Evolutionary conservation across 768 basidiomycete genomes (phyloP).

Genomic region (Amanita rimosa): DNA sequence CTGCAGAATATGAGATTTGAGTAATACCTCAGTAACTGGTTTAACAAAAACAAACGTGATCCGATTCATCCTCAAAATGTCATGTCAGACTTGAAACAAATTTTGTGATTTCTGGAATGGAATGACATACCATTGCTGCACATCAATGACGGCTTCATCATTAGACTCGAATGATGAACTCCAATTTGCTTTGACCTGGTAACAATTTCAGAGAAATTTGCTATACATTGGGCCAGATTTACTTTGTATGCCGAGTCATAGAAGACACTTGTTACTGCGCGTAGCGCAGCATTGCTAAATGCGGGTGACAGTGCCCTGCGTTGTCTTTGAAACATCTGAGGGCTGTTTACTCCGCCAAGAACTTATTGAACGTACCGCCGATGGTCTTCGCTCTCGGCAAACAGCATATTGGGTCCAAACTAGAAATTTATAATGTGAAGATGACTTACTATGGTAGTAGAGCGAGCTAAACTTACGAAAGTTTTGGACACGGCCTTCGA

Average conservation of each 20-base stretch:
- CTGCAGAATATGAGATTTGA: conserved; percentile 15
- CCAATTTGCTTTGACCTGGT: conserved; percentile 21
- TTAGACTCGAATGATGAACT: conserved; percentile 13
- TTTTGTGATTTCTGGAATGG: neutral
- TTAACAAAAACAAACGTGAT: conserved; percentile 21
- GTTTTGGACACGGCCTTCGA: conserved; percentile 24
- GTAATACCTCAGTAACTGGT: no score
- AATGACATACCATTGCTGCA: conserved; percentile 30
- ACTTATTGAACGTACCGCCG: conserved; percentile 19
- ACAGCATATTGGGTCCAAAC: conserved; percentile 30
- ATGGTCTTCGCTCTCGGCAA: conserved; percentile 34
- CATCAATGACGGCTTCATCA: conserved; percentile 27
- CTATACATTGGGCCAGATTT: neutral
- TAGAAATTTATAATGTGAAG: conserved; percentile 4
- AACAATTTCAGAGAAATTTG: conserved; percentile 2
- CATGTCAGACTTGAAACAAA: neutral
- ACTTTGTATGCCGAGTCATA: conserved; percentile 34
- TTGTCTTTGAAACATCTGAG: conserved; percentile 20
- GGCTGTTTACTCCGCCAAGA: neutral
- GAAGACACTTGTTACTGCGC: no score
- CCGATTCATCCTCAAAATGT: conserved; percentile 27
- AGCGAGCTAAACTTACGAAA: conserved; percentile 17
- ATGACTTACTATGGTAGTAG: neutral
- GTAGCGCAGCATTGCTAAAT: conserved; percentile 20
- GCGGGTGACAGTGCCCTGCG: conserved; percentile 20